Conservation (phyloP, 805 yeast species). For the Suhomyces kilbournensis region DNA sequence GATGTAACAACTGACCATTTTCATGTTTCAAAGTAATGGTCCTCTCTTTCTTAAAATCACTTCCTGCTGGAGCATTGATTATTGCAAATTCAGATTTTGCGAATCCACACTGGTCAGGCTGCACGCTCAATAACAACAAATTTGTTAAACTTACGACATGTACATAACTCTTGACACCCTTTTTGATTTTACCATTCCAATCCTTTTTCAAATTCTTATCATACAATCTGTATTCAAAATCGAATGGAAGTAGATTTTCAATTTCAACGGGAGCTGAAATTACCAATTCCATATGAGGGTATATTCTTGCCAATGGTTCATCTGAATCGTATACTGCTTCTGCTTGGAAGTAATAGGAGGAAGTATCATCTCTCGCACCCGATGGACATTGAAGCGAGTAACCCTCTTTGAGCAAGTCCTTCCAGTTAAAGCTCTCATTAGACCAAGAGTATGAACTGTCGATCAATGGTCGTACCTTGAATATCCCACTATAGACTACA, state of each 20-base stretch:
- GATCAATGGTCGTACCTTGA: slow-evolving; percentile 62
- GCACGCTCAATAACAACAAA: slow-evolving; percentile 66
- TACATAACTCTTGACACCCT: slow-evolving; percentile 67
- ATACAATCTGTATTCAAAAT: slow-evolving; percentile 68
- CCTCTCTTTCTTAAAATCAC: slow-evolving; percentile 57
- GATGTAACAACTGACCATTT: slow-evolving; percentile 64
- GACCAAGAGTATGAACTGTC: slow-evolving; percentile 69
- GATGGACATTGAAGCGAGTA: slow-evolving; percentile 61
- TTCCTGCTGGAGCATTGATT: slow-evolving; percentile 54
- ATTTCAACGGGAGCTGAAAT: slow-evolving; percentile 84
- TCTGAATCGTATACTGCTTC: slow-evolving; percentile 59
- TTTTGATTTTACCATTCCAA: slow-evolving; percentile 58
- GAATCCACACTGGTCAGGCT: slow-evolving; percentile 60
- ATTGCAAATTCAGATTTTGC: slow-evolving; percentile 71
- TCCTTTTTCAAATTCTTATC: slow-evolving; percentile 70
- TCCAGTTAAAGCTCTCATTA: slow-evolving; percentile 61
- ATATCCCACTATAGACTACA: slow-evolving; percentile 53
- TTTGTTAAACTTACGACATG: slow-evolving; percentile 78
- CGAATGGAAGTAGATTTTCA: slow-evolving; percentile 82
- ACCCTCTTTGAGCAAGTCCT: slow-evolving; percentile 47
- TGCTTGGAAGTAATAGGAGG: slow-evolving; percentile 66
- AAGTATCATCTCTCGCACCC: slow-evolving; percentile 31
- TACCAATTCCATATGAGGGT: slow-evolving; percentile 78
- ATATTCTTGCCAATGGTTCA: slow-evolving; percentile 71
- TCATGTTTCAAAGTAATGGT: slow-evolving; percentile 50